Percentiles rank a stretch among this genome's conserved stretches.
Evolutionary conservation across 2,329 filamentous ascomycete species (phyloP).

Genomic region (Fusarium pininemorale): DNA sequence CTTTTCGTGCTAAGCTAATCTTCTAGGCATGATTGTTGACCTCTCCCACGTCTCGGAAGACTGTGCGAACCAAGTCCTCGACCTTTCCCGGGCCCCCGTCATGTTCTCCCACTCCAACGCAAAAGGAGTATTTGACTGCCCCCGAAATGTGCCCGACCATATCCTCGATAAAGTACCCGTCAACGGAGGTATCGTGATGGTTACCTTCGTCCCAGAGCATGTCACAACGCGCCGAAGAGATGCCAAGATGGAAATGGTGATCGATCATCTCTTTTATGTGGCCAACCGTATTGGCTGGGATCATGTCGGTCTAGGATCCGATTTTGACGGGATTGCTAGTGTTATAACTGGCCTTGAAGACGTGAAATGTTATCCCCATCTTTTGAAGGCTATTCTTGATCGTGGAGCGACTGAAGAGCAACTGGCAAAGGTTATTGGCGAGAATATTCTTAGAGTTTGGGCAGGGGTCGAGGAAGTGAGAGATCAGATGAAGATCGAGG

Average conservation of each 20-base stretch:
- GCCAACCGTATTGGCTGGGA: neutral
- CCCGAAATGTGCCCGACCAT: neutral
- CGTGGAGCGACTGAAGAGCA: neutral
- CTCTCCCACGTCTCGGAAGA: neutral
- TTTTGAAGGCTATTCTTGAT: neutral
- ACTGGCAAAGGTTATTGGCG: neutral
- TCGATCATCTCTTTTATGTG: conserved; percentile 2
- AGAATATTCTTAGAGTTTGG: conserved; percentile 3
- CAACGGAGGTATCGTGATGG: neutral
- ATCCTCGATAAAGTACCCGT: neutral
- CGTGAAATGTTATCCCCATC: neutral
- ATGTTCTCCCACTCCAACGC: conserved; percentile 16
- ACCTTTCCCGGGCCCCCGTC: neutral
- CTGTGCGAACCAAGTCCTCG: neutral
- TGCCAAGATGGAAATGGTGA: conserved; percentile 4
- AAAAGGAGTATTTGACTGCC: neutral
- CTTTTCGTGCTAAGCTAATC: rapidly evolving
- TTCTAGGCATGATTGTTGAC: neutral
- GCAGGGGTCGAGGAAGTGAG: neutral
- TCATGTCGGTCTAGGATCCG: neutral
- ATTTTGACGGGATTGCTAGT: neutral
- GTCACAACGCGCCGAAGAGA: neutral
- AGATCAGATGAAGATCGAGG: neutral
- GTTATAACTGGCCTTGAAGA: neutral
- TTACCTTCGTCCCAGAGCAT: conserved; percentile 1